Conservation (phyloP, 176 grass and related monocot genomes). For the Cocos nucifera region DNA sequence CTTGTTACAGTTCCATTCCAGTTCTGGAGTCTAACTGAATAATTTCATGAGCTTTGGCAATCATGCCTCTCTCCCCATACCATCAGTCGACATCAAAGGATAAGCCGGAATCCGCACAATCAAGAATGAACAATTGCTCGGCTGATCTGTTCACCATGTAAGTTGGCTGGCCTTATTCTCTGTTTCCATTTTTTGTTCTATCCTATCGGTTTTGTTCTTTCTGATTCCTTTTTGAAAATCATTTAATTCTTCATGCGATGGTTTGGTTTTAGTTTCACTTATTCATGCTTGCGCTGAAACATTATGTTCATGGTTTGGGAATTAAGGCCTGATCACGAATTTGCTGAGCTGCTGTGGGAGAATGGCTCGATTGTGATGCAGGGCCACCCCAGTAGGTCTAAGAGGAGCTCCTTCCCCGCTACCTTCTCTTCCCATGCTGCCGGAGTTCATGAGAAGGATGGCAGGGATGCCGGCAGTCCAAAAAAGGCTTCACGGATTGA, state of each 20-base stretch:
- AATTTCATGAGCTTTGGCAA: no score
- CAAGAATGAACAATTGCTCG: not conserved
- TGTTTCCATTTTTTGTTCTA: no score
- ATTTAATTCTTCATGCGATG: not conserved
- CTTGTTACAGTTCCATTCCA: no score
- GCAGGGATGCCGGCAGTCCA: not conserved
- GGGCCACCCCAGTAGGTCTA: conserved; percentile 6
- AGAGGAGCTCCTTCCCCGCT: not conserved
- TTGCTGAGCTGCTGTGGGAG: conserved; percentile 32
- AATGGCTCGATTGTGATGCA: conserved; percentile 21
- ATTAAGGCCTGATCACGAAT: conserved; percentile 20
- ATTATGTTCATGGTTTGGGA: not conserved
- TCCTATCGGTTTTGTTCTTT: not conserved
- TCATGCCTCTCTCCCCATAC: conserved; percentile 8
- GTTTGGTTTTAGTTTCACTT: not conserved
- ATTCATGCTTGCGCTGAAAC: no score
- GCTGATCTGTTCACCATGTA: conserved; percentile 8
- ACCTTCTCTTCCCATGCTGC: not conserved
- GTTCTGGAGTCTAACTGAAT: no score
- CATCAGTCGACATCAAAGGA: not conserved
- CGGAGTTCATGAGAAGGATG: conserved; percentile 11
- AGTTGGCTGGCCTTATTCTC: not conserved
- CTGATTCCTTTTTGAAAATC: not conserved
- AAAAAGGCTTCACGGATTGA: conserved; percentile 11
- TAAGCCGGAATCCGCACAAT: not conserved